Percentiles rank a stretch among this genome's conserved stretches.
These are phyloP conservation scores for Lagerstroemia speciosa DNA, from an alignment of 345 rosid species.

Conservation along the genomic window DNA sequence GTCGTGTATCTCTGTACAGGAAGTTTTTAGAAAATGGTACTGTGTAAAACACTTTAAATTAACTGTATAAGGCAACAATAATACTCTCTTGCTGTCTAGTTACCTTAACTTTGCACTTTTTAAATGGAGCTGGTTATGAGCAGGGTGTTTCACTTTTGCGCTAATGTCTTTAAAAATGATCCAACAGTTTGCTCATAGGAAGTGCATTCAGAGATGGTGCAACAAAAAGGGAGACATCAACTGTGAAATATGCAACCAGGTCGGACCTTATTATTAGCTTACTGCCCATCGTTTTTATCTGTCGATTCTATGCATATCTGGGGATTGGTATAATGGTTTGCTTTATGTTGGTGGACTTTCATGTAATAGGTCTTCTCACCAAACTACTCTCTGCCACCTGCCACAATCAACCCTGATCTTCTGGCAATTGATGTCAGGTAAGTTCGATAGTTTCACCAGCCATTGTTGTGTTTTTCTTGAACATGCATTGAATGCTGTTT, in stretches of 20 bases:
- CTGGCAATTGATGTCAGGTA: constrained; percentile 56
- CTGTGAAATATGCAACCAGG: constrained; percentile 64
- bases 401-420: constrained; percentile 31
- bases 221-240: constrained; percentile 55
- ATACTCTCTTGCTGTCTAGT: neutral
- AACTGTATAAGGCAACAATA: too few species aligned
- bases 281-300: neutral
- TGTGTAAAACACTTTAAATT: too few species aligned
- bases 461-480: too few species aligned
- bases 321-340: neutral
- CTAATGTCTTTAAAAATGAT: constrained; percentile 9
- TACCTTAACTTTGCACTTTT: neutral
- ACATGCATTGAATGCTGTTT: neutral
- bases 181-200: constrained; percentile 59
- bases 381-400: constrained; percentile 45
- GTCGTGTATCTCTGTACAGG: neutral
- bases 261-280: constrained; percentile 2
- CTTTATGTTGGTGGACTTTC: constrained; percentile 1
- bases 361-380: constrained; percentile 46
- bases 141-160: neutral
- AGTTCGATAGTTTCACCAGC: constrained; percentile 2
- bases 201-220: constrained; percentile 70
- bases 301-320: neutral
- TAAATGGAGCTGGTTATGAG: neutral
- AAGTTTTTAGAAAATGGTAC: neutral